Conservation (phyloP, 2,329 filamentous ascomycete genomes). For the Drechmeria coniospora region DNA sequence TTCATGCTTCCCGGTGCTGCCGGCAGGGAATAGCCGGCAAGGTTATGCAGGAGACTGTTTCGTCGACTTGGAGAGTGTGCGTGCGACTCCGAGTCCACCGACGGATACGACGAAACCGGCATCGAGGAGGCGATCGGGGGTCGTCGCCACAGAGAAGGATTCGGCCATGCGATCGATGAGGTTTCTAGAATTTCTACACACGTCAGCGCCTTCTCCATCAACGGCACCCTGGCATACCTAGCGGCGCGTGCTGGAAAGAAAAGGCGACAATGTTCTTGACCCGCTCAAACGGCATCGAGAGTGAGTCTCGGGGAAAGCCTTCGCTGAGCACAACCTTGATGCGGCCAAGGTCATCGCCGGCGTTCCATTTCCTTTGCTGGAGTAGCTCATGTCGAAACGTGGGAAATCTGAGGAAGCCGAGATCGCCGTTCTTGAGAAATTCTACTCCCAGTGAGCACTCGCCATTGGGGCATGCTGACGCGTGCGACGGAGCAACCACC, state of each 20-base stretch:
- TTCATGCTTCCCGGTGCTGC: too few species aligned
- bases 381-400: slow-evolving; percentile 54
- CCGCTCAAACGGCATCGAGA: slow-evolving; percentile 41
- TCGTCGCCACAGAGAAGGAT: slow-evolving; percentile 50
- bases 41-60: not conserved
- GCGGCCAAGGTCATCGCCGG: slow-evolving; percentile 54
- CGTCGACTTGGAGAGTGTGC: slow-evolving; percentile 43
- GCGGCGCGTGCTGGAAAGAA: slow-evolving; percentile 72
- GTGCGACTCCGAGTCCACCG: slow-evolving; percentile 39
- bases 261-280: slow-evolving; percentile 63
- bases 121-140: slow-evolving; percentile 24
- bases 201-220: too few species aligned
- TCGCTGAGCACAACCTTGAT: slow-evolving; percentile 67
- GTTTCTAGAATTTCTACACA: slow-evolving; percentile 50
- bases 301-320: slow-evolving; percentile 43
- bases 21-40: not conserved
- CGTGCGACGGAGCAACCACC: too few species aligned
- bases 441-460: slow-evolving; percentile 15
- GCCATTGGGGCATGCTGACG: not conserved
- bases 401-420: slow-evolving; percentile 54
- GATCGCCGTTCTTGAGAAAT: slow-evolving; percentile 40
- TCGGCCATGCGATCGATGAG: slow-evolving; percentile 68
- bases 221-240: slow-evolving; percentile 52
- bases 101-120: slow-evolving; percentile 23
- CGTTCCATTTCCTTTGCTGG: slow-evolving; percentile 54